Evolutionary conservation across 495 filamentous ascomycete genomes (phyloP), one percentile per base, ranked within the genome.

Genomic region (Antarctomyces pellizariae): DNA sequence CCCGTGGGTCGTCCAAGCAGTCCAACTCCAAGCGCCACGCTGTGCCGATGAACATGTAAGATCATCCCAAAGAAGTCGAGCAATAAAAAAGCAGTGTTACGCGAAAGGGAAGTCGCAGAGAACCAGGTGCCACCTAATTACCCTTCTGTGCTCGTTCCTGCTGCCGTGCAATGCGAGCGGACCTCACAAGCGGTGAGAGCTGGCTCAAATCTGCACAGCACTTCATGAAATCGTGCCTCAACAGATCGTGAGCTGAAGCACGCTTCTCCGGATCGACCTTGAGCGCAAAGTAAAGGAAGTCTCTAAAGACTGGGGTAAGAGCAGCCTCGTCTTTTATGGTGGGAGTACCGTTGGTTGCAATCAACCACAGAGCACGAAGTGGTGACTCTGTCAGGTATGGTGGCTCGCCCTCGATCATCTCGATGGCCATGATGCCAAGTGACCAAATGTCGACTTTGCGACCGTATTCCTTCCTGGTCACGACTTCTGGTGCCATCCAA

Each of bases 401-500:
- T 9, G 86, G 86, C 41, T 97, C 86, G 36, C 86, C 89, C 51
- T 97, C 86, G 34, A 97, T 92, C 86, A 97, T 97, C 48, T 97
- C 86, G 38, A 97, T 97, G n/a, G 86, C 80, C 86, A 97, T 97
- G 48, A 97, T 97, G 30, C 86, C 86, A 26, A 97, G 50, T 43
- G 75, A 86, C 86, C 86, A 97, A 38, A 97, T 95, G 44, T 97
- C 86, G 27, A 97, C 82, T 45, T 97, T 97, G 25, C 86, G 74
- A 35, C 86, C 89, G 47, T 97, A 97, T 46, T 95, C 86, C 45
- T 97, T 95, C 10, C 82, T 59, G 3, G 82, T 95, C 6, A 97
- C 86, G 11, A 97, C 83, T 47, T 97, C 86, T 3, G 86, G 86
- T 2, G 86, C 86, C 86, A 97, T 97, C 86, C 86, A 97, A 46